Evolutionary conservation across 495 filamentous ascomycete species (phyloP), one percentile per base, ranked within the genome.

Genomic region (Paragyromitra xinjiangensis): DNA sequence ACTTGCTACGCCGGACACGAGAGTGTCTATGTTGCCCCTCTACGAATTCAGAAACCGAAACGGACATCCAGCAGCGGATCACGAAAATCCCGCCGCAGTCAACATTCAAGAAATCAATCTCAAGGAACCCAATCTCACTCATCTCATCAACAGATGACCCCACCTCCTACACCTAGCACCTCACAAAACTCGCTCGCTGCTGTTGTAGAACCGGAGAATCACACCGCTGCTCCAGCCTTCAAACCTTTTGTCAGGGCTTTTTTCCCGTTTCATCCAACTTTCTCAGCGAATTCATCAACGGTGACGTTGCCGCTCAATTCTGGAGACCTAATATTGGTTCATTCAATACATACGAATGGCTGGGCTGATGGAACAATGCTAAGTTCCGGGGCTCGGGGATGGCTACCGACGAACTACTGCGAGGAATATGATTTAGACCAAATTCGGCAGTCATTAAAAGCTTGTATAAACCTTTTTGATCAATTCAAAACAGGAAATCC

Each of bases 281-380:
- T 90, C 81, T 81, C 87, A 65, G 82, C 84, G 19, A 91, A 93
- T 64, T 90, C 86, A 9, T 87, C 92, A 22, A 95, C 93, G 8
- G 92, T 98, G 71, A 98, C 95, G 22, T 84, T 97, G 8, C 93
- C 94, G 6, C 87, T 99, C 40, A 92, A 93, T 78, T 89, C 92
- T 78, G 96, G 95, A 65, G 96, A 98, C 79, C 89, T 99, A 26
- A 92, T 99, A 64, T 84, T 99, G 69, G 91, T 99, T 44, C 96
- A 99, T 84, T 97, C 95, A 14, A 92, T 99, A 78, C 96, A 99
- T 85, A 94, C 93, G 63, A 99, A 97, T 86, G 96, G 96, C 80
- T 99, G 96, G 96, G 96, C 95, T 51, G 96, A 99, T 84, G 96
- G 96, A 51, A 99, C 96, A n/a, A 86, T 97, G 56, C 84, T 99